Evolutionary conservation across 805 yeast species (phyloP), one percentile per base, ranked within the genome.

Genomic region (Barnettozyma californica): DNA sequence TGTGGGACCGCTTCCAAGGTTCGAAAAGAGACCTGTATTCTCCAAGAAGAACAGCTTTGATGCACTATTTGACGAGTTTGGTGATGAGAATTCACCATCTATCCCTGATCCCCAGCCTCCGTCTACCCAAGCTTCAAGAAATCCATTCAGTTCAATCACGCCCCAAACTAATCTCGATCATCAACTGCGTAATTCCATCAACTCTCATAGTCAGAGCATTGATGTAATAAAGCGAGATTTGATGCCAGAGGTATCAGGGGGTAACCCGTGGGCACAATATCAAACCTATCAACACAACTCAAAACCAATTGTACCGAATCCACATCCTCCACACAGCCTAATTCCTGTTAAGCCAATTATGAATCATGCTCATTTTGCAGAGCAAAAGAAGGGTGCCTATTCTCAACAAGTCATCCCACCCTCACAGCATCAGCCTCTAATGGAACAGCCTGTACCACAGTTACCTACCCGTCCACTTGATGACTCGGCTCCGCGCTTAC

Each of bases 231-330:
- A 46, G 21, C 25, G 18, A 3, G 38, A 26, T 1, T 27, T 56
- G 2, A 23, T 37, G 25, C 52, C 59, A 7, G 56, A 58, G 31
- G 39, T 45, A 1, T 55, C 63, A 10, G 61, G 60, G 16, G 57
- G 51, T 10, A 55, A 55, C 41, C 59, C 59, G 10, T 55, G 59
- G 59, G 52, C 53, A 14, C 45, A 46, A 23, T 54, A 45, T 41
- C 38, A 41, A 10, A 18, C 41, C 13, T 8, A 21, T 29, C 25
- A 21, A 42, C 13, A 29, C 38, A 23, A 20, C 26, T 16, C 25
- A 23, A 44, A 40, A 27, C 29, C 38, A 18, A 23, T 13, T 26
- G 8, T 16, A 26, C 39, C 35, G 19, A 31, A 38, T 21, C 41
- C 9, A 5, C 5, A 11, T 38, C 29, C 41, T 21, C 41, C 25